Evolutionary conservation across 208 protist genomes (phyloP).

Genomic region (Wallacemonas rigidus): DNA sequence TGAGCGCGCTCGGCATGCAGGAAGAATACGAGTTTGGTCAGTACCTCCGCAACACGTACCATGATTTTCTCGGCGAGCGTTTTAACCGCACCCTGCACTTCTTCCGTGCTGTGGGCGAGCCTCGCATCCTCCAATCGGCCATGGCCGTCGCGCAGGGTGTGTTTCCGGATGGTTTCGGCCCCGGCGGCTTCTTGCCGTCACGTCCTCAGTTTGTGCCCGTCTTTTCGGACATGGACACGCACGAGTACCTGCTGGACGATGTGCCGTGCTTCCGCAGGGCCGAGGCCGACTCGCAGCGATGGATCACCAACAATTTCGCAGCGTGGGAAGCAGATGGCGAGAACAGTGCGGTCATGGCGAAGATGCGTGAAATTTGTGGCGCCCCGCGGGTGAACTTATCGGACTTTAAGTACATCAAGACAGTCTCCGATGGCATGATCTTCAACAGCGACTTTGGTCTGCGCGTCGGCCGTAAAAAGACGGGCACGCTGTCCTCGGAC

Average conservation of each 20-base stretch:
- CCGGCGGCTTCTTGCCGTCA: constrained; percentile 62
- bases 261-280: constrained; percentile 84
- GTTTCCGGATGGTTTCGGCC: constrained; percentile 82
- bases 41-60: constrained; percentile 61
- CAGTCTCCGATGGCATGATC: constrained; percentile 75
- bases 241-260: constrained; percentile 87
- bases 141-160: constrained; percentile 75
- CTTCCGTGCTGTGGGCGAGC: constrained; percentile 85
- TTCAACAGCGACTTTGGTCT: constrained; percentile 78
- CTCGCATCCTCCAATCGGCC: constrained; percentile 81
- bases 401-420: constrained; percentile 73
- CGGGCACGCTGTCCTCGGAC: constrained; percentile 32
- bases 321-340: constrained; percentile 49
- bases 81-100: constrained; percentile 82
- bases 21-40: constrained; percentile 78
- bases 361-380: constrained; percentile 66
- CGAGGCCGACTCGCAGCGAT: constrained; percentile 66
- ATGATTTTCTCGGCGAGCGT: constrained; percentile 57
- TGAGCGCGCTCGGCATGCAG: constrained; percentile 76
- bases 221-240: constrained; percentile 87
- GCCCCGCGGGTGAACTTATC: constrained; percentile 1
- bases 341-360: constrained; percentile 35
- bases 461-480: constrained; percentile 37
- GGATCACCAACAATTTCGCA: constrained; percentile 46
- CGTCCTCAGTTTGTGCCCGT: constrained; percentile 83